Conservation (phyloP, 805 yeast species). For the Sugiyamaella mastotermitis region DNA sequence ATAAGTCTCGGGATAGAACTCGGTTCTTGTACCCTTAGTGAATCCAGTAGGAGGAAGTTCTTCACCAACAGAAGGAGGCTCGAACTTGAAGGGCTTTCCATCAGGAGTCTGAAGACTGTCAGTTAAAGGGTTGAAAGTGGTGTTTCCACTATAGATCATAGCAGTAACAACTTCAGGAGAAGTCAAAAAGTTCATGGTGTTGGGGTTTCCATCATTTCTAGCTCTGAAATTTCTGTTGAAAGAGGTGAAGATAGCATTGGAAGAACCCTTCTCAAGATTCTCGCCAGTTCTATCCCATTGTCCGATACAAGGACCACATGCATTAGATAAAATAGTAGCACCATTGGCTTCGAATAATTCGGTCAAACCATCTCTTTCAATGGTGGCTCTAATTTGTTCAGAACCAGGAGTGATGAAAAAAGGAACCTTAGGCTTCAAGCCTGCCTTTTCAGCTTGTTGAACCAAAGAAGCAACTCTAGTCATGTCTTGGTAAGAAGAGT, state of each 20-base stretch:
- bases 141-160: constrained; percentile 90
- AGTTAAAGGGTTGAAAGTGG: constrained; percentile 84
- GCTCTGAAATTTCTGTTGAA: constrained; percentile 97
- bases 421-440: constrained; percentile 84
- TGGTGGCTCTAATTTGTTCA: constrained; percentile 95
- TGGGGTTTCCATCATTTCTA: constrained; percentile 97
- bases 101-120: constrained; percentile 64
- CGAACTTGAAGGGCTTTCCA: constrained; percentile 72
- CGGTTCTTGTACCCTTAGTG: constrained; percentile 56
- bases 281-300: constrained; percentile 85
- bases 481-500: constrained; percentile 98
- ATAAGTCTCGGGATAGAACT: constrained; percentile 60
- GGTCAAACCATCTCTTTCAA: constrained; percentile 89
- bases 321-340: constrained; percentile 90
- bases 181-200: constrained; percentile 96
- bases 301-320: constrained; percentile 99
- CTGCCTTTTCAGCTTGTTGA: constrained; percentile 77
- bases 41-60: constrained; percentile 80
- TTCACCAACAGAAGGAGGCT: constrained; percentile 69
- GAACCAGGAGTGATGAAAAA: constrained; percentile 98
- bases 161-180: constrained; percentile 98
- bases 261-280: constrained; percentile 45
- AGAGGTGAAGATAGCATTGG: constrained; percentile 90
- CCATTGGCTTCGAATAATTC: constrained; percentile 79
- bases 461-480: constrained; percentile 90